Evolutionary conservation across 306 rosid genomes (phyloP), one percentile per base, ranked within the genome.

Genomic region (Malus orientalis): DNA sequence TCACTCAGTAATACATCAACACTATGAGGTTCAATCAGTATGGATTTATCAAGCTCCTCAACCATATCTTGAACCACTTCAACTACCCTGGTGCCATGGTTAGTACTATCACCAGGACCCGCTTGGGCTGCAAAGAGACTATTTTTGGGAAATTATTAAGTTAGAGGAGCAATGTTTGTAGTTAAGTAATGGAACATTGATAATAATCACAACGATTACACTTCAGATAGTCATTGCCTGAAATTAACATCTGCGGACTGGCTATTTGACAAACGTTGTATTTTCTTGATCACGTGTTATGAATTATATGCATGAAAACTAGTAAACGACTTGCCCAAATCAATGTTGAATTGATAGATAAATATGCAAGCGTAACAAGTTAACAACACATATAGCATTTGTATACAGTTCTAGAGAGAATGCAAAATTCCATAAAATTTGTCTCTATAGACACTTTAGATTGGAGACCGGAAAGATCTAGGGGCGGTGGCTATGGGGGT

Each of bases 111-210:
- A 67, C 70, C 76, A 69, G 84, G 84, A 59, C 77, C 92, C 1
- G 97, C 97, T 82, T 73, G 88, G 61, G 97, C 97, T 30, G 99
- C 86, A 88, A 92, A 92, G 61, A 95, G 87, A 84, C 97, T 95
- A 74, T 18, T 6, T 29, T 73, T 54, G 4, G 22, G 73, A 33
- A 74, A 78, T 23, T 63, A 69, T 2, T 12, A 8, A 76, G 23
- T 53, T 55, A 67, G 44, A 69, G 36, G 40, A 49, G 62, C 20
- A 73, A 69, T 45, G 16, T 59, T 63, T 19, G 27, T 40, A 42
- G 25, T 25, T 2, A 1, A 61, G 18, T 33, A 62, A 25, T 55
- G 58, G 51, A 77, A 42, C 38, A 15, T 45, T 47, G 11, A 74
- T 8, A 22, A 40, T 44, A 23, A 53, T 18, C 1, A 63, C 1